A percentile compares a stretch with the other conserved stretches of the same genome.
phyloP scores from a whole-genome alignment of 148 eudicot species.

The Limonium bicolor region DNA sequence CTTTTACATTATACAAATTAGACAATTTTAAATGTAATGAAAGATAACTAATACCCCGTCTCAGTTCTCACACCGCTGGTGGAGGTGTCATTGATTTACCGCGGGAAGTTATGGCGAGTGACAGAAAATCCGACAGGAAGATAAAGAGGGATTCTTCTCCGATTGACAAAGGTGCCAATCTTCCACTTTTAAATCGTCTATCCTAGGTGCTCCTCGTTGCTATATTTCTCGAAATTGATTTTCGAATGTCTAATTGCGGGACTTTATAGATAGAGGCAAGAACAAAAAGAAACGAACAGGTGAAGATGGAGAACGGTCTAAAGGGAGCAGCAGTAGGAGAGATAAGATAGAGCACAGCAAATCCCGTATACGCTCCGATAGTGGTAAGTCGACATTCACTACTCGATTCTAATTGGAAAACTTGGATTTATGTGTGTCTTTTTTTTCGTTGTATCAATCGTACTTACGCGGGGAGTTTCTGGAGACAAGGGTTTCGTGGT shows the following conservation, averaged over 20 bases:
- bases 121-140: conserved; percentile 6
- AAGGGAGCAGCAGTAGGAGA: conserved; percentile 3
- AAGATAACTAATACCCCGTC: no score
- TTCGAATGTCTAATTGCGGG: neutral
- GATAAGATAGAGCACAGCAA: conserved; percentile 1
- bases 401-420: no score
- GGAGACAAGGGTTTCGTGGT: no score
- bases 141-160: conserved; percentile 1
- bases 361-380: conserved; percentile 4
- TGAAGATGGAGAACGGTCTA: conserved; percentile 2
- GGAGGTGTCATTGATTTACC: no score
- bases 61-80: no score
- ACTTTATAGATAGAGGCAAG: conserved; percentile 1
- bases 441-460: no score
- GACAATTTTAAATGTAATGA: no score
- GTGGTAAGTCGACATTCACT: no score
- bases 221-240: neutral
- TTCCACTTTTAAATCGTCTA: no score
- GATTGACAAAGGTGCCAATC: conserved; percentile 1
- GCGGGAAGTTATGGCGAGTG: conserved; percentile 5
- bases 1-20: no score
- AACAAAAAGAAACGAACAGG: conserved; percentile 1
- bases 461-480: no score
- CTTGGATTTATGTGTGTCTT: no score
- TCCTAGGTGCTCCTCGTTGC: neutral